Evolutionary conservation across 2,329 filamentous ascomycete genomes (phyloP), one percentile per base, ranked within the genome.

Genomic region (Sarocladium strictum): DNA sequence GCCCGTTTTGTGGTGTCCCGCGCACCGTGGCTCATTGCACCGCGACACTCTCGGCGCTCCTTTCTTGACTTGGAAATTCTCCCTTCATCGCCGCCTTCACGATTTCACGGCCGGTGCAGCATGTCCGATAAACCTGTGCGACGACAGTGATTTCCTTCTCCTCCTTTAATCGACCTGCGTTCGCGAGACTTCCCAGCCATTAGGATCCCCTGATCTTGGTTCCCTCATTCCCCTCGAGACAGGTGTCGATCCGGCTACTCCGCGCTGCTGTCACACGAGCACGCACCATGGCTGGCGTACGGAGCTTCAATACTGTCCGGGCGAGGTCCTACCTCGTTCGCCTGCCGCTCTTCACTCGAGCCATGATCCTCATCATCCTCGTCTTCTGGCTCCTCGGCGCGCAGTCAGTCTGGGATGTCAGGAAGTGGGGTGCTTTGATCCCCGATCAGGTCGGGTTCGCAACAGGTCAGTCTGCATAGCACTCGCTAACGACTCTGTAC

Each of bases 291-390:
- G 65, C 67, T 52, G 64, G 62, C 57, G 60, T 69, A 33, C 50
- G 50, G 35, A 63, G 62, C 55, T 86, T 95, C 71, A 92, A 85
- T 71, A 83, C 86, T 29, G 70, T 79, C 58, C 84, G 90, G 61
- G 79, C 91, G 63, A 86, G 90, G 60, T 89, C 89, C 9, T 97
- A 96, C 68, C 65, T 96, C 60, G 77, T 89, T 57, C 86, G 91
- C 50, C 77, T 97, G n/a, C 93, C 94, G 33, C 77, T 97, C 1
- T 91, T 94, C 67, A 97, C 94, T 24, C 84, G 92, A 52, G 69
- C 80, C 17, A 79, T 91, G 14, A 68, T 91, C 19, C 64, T 84
- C 3, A 71, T 85, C 43, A 88, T 96, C 55, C 64, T 87, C 29
- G 58, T 57, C 3, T 60, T 67, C 41, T 95, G 87, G 83, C 63